These are phyloP conservation scores for Trichocomaceae sp. DNA, from an alignment of 2,329 filamentous ascomycete species.

Conservation along the genomic window DNA sequence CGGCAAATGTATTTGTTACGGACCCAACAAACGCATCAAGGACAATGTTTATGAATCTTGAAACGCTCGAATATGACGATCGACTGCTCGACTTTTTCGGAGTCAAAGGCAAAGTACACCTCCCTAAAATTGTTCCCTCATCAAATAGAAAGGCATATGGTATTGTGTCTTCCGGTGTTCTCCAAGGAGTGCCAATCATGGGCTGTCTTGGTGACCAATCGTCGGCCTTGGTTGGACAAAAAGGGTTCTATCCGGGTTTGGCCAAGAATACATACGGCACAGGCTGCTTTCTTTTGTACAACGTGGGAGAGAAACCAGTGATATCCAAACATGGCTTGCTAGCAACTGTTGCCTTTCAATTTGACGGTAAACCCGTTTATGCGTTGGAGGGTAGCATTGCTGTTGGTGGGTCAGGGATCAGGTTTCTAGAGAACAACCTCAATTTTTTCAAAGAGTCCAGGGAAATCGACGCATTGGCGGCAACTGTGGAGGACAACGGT, in stretches of 20 bases:
- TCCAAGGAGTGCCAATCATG: constrained; percentile 64
- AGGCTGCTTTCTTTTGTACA: constrained; percentile 82
- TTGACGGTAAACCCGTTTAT: constrained; percentile 64
- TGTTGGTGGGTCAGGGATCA: constrained; percentile 72
- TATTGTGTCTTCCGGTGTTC: constrained; percentile 52
- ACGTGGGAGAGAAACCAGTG: constrained; percentile 76
- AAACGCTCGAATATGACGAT: constrained; percentile 71
- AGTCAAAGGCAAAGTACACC: constrained; percentile 63
- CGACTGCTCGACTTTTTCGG: constrained; percentile 71
- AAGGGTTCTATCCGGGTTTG: constrained; percentile 71
- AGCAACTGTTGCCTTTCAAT: constrained; percentile 79
- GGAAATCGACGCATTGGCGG: constrained; percentile 58
- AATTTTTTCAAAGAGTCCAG: constrained; percentile 54
- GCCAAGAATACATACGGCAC: constrained; percentile 91
- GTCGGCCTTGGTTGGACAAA: constrained; percentile 75
- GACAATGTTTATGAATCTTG: constrained; percentile 89
- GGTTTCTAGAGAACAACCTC: constrained; percentile 63
- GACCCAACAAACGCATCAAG: constrained; percentile 81
- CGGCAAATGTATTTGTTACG: constrained; percentile 67
- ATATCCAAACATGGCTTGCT: constrained; percentile 76
- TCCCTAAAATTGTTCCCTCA: constrained; percentile 76
- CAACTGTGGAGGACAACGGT: constrained; percentile 65
- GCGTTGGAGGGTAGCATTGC: constrained; percentile 79
- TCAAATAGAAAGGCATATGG: constrained; percentile 69
- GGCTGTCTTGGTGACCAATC: constrained; percentile 84